Evolutionary conservation across 2,329 filamentous ascomycete genomes (phyloP).

Genomic region (Elsinoe arachidis): DNA sequence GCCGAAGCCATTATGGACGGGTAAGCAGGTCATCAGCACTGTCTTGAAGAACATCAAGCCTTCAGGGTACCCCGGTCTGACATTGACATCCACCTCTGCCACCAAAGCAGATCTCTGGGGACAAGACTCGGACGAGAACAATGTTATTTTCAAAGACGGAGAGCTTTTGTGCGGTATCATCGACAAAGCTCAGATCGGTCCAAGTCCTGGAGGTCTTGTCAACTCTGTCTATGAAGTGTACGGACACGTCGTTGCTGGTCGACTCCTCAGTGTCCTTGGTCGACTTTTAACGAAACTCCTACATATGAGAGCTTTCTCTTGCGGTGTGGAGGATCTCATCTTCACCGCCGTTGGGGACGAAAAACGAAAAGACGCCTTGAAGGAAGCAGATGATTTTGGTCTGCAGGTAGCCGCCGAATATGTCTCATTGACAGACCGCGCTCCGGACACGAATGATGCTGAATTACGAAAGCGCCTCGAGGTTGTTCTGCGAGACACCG

Average conservation of each 20-base stretch:
- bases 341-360: constrained; percentile 73
- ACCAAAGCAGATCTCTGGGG: constrained; percentile 77
- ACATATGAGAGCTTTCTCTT: constrained; percentile 91
- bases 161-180: constrained; percentile 85
- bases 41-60: constrained; percentile 89
- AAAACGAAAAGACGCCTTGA: constrained; percentile 58
- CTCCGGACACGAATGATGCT: constrained; percentile 54
- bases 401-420: constrained; percentile 77
- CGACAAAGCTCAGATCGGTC: constrained; percentile 91
- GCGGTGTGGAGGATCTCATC: constrained; percentile 90
- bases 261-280: constrained; percentile 79
- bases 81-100: constrained; percentile 68
- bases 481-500: constrained; percentile 81
- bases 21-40: constrained; percentile 90
- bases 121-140: constrained; percentile 60
- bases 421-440: constrained; percentile 66
- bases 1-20: constrained; percentile 78
- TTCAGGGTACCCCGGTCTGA: constrained; percentile 63
- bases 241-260: constrained; percentile 76
- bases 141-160: constrained; percentile 75
- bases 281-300: constrained; percentile 81
- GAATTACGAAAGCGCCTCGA: constrained; percentile 73
- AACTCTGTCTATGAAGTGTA: constrained; percentile 92
- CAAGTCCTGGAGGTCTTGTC: constrained; percentile 74
- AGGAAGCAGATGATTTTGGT: constrained; percentile 60